phyloP scores from a whole-genome alignment of 805 yeast species.

The Candida chauliodis region DNA sequence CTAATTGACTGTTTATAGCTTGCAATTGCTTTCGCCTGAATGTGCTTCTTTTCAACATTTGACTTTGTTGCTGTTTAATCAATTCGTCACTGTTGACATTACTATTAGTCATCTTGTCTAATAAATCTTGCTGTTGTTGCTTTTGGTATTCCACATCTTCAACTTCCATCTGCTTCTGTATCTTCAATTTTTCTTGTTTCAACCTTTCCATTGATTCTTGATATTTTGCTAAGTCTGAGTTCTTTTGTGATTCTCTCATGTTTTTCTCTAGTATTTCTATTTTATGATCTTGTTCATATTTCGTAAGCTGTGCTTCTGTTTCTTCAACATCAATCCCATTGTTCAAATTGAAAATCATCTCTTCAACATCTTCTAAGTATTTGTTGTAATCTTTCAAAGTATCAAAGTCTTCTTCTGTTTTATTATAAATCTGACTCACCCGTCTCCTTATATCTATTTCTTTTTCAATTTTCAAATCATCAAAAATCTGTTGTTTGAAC shows the following conservation, averaged over 20 bases:
- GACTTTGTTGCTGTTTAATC: slow-evolving; percentile 33
- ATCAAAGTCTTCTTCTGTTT: slow-evolving; percentile 69
- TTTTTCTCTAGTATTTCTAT: slow-evolving; percentile 75
- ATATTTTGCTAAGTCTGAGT: slow-evolving; percentile 64
- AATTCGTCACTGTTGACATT: slow-evolving; percentile 35
- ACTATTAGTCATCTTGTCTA: slow-evolving; percentile 35
- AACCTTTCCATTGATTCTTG: slow-evolving; percentile 53
- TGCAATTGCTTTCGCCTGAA: slow-evolving; percentile 60
- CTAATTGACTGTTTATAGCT: slow-evolving; percentile 56
- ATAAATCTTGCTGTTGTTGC: slow-evolving; percentile 39
- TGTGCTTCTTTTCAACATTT: slow-evolving; percentile 56
- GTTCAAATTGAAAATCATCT: slow-evolving; percentile 70
- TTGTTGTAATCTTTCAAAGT: slow-evolving; percentile 59
- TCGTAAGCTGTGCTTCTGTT: slow-evolving; percentile 61
- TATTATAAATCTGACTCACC: slow-evolving; percentile 74
- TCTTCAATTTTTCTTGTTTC: slow-evolving; percentile 61
- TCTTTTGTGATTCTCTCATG: slow-evolving; percentile 56
- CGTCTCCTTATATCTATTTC: slow-evolving; percentile 89
- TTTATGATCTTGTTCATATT: slow-evolving; percentile 71
- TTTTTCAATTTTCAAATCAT: slow-evolving; percentile 82
- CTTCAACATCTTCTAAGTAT: slow-evolving; percentile 83
- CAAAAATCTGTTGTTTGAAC: slow-evolving; percentile 90
- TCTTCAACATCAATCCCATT: slow-evolving; percentile 65
- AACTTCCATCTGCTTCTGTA: slow-evolving; percentile 57
- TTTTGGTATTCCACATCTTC: slow-evolving; percentile 39